phyloP scores from a whole-genome alignment of 805 yeast species.

The Candida loeiensis region DNA sequence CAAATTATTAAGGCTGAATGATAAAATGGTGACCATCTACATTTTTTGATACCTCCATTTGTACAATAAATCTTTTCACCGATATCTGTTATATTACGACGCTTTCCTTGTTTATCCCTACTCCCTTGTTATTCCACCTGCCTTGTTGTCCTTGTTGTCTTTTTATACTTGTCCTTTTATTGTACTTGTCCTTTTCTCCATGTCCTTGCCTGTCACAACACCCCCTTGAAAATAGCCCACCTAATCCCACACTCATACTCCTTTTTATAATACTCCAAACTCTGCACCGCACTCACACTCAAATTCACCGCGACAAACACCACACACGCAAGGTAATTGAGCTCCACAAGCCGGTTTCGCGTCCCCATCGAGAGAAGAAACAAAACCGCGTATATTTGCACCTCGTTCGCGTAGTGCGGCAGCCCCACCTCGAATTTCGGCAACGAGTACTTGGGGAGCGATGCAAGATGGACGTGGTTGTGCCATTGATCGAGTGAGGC shows the following conservation, averaged over 20 bases:
- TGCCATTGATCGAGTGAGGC: slow-evolving; percentile 51
- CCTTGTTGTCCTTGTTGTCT: no score
- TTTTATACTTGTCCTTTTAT: no score
- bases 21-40: no score
- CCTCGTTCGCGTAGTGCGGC: slow-evolving; percentile 72
- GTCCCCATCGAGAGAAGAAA: slow-evolving; percentile 10
- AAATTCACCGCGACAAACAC: slow-evolving; percentile 45
- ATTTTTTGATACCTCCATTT: no score
- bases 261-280: slow-evolving; percentile 43
- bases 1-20: no score
- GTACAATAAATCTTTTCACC: no score
- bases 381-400: slow-evolving; percentile 48
- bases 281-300: slow-evolving; percentile 53
- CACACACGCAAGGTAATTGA: slow-evolving; percentile 22
- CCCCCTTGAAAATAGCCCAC: slow-evolving; percentile 38
- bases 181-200: no score
- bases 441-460: slow-evolving; percentile 50
- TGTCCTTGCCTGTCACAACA: slow-evolving; percentile 21
- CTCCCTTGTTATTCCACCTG: no score
- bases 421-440: slow-evolving; percentile 51
- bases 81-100: no score
- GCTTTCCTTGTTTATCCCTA: no score
- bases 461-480: slow-evolving; percentile 50
- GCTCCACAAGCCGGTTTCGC: slow-evolving; percentile 11
- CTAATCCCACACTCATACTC: slow-evolving; percentile 24